Conservation (phyloP, 306 rosid genomes). For the Lathyrus sativus region DNA sequence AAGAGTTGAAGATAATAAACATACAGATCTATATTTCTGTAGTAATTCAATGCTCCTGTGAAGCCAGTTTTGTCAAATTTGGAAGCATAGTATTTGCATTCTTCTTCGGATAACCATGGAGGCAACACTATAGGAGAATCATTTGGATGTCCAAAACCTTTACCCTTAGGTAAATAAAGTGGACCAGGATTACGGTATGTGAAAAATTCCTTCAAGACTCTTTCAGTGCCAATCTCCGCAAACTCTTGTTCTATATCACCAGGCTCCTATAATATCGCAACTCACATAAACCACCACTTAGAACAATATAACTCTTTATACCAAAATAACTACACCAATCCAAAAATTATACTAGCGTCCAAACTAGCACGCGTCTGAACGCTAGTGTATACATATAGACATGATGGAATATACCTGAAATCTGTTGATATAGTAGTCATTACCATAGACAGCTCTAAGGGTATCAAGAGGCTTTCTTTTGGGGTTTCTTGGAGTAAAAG, state of each 20-base stretch:
- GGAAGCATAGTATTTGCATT: constrained; percentile 56
- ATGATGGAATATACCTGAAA: constrained; percentile 57
- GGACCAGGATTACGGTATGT: constrained; percentile 69
- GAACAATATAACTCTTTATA: not conserved
- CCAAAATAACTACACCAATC: too few relatives aligned
- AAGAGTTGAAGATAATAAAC: constrained; percentile 12
- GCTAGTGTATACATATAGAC: too few relatives aligned
- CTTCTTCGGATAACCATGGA: constrained; percentile 71
- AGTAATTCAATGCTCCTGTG: constrained; percentile 69
- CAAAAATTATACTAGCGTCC: too few relatives aligned
- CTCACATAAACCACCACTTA: constrained; percentile 5
- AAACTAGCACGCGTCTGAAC: too few relatives aligned
- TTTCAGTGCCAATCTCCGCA: constrained; percentile 62
- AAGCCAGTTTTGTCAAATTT: constrained; percentile 68
- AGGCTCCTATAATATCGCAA: constrained; percentile 51
- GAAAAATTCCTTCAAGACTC: constrained; percentile 60
- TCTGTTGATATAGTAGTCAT: constrained; percentile 68
- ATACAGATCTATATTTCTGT: constrained; percentile 68
- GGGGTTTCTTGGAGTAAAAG: constrained; percentile 62
- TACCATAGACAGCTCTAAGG: constrained; percentile 55
- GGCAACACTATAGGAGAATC: constrained; percentile 63
- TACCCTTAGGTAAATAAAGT: constrained; percentile 56
- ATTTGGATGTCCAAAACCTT: constrained; percentile 47
- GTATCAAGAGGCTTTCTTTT: constrained; percentile 48
- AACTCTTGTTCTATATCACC: constrained; percentile 79